Conservation (phyloP, 2,329 filamentous ascomycete genomes). For the Fusarium chuoi region DNA sequence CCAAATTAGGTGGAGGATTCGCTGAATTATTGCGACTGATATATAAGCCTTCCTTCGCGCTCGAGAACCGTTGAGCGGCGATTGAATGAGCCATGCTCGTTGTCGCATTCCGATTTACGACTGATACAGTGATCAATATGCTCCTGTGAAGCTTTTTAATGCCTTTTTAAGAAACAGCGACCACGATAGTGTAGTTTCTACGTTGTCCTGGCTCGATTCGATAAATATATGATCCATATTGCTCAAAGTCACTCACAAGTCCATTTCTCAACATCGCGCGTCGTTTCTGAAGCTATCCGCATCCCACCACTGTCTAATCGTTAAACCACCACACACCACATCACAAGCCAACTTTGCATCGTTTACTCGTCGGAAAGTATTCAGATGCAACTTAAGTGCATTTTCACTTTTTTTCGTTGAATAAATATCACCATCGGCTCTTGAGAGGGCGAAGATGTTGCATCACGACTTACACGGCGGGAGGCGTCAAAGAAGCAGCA, state of each 20-base stretch:
- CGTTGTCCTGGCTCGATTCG: slow-evolving; percentile 14
- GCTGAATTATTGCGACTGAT: slow-evolving; percentile 31
- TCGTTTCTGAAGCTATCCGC: slow-evolving; percentile 51
- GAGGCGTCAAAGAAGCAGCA: slow-evolving; percentile 36
- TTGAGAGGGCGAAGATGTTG: slow-evolving; percentile 9
- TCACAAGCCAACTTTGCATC: slow-evolving; percentile 1
- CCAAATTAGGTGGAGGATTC: slow-evolving; percentile 18
- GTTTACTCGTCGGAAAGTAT: background rate
- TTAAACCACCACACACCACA: slow-evolving; percentile 34
- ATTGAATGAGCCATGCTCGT: slow-evolving; percentile 40
- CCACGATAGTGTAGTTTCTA: slow-evolving; percentile 19
- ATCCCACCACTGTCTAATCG: slow-evolving; percentile 37
- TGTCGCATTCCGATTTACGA: slow-evolving; percentile 49
- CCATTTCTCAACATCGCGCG: slow-evolving; percentile 28
- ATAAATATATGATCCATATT: slow-evolving; percentile 4
- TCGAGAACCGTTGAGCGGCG: slow-evolving; percentile 26
- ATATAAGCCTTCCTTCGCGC: slow-evolving; percentile 18
- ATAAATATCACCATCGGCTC: background rate
- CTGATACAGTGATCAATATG: slow-evolving; percentile 9
- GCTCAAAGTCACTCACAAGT: slow-evolving; percentile 46
- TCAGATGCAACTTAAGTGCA: background rate
- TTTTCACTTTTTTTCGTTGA: slow-evolving; percentile 34
- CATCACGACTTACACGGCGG: slow-evolving; percentile 44
- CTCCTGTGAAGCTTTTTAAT: slow-evolving; percentile 13
- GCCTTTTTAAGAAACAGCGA: slow-evolving; percentile 29